phyloP scores from a whole-genome alignment of 805 yeast species.

The Cyberlindnera sargentensis region DNA sequence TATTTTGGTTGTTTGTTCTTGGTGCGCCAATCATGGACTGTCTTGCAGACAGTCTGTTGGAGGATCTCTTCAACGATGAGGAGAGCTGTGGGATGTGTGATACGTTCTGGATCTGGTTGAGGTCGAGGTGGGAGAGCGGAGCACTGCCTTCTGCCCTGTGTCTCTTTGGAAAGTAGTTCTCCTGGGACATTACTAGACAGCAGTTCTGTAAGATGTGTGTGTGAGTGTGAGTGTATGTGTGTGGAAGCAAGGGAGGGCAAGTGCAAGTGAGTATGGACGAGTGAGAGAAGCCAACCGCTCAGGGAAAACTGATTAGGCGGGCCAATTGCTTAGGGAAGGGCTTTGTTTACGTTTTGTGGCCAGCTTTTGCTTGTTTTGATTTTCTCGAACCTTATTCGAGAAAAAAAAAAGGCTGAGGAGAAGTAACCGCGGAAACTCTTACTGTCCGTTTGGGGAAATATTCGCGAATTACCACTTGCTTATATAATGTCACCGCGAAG shows the following conservation, averaged over 20 bases:
- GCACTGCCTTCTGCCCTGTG: conserved; percentile 11
- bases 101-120: conserved; percentile 20
- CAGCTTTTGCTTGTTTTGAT: background rate
- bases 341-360: background rate
- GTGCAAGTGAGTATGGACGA: no score
- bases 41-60: conserved; percentile 18
- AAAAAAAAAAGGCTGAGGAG: no score
- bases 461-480: no score
- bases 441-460: no score
- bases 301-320: no score
- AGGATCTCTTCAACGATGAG: conserved; percentile 18
- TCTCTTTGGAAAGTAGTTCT: conserved; percentile 15
- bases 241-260: background rate
- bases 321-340: no score
- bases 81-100: conserved; percentile 22
- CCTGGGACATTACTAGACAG: conserved; percentile 17
- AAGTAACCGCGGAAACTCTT: no score
- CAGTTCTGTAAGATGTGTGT: no score
- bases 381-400: no score
- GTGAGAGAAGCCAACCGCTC: no score
- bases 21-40: conserved; percentile 27
- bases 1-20: conserved; percentile 11
- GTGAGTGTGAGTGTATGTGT: background rate
- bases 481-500: no score
- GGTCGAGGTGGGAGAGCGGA: conserved; percentile 20